phyloP scores from a whole-genome alignment of 306 rosid genomes.

The Oxytropis ochrocephala region DNA sequence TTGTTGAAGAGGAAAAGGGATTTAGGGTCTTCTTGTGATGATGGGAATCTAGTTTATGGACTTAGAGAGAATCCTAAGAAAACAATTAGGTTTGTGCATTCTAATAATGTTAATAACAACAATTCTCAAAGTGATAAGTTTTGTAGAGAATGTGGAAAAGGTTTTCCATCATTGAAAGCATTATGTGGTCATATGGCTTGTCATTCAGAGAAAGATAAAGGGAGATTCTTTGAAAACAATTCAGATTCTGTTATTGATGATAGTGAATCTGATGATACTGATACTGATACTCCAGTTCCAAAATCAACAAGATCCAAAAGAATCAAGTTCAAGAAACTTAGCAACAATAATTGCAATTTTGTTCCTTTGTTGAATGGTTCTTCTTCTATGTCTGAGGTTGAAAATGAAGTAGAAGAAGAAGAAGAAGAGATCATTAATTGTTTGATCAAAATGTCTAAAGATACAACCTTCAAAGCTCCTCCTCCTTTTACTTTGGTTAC shows the following conservation, averaged over 20 bases:
- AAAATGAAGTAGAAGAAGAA: conserved; percentile 52
- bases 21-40: conserved; percentile 29
- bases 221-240: not conserved
- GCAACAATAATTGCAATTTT: not conserved
- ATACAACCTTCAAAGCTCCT: too few species aligned
- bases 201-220: conserved; percentile 65
- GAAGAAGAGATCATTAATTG: too few species aligned
- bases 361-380: conserved; percentile 22
- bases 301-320: conserved; percentile 37
- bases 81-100: conserved; percentile 53
- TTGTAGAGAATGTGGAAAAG: conserved; percentile 77
- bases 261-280: conserved; percentile 69
- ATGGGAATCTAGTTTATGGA: conserved; percentile 40
- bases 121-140: conserved; percentile 27
- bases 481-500: conserved; percentile 38
- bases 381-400: conserved; percentile 47
- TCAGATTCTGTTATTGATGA: conserved; percentile 6
- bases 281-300: conserved; percentile 49
- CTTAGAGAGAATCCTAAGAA: conserved; percentile 83
- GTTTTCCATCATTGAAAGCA: conserved; percentile 67
- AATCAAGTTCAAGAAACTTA: conserved; percentile 34
- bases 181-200: conserved; percentile 78
- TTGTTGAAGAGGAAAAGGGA: conserved; percentile 46
- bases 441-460: too few species aligned
- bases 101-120: conserved; percentile 9